A percentile compares a stretch with the other conserved stretches of the same genome.
phyloP scores from a whole-genome alignment of 2,329 filamentous ascomycete genomes.

The Apiospora sp. region DNA sequence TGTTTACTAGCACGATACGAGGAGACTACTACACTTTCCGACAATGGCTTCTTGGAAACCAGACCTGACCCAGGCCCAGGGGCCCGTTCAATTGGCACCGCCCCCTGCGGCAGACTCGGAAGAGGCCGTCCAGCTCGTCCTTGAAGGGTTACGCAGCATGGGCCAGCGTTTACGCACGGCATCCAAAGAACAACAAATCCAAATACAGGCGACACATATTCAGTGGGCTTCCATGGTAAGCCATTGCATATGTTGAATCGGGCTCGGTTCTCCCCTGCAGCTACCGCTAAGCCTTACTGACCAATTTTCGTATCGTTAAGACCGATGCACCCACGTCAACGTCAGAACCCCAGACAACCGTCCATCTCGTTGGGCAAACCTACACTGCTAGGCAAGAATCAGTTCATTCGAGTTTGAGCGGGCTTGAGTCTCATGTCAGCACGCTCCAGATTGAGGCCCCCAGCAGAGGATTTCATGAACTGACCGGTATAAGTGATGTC shows the following conservation, averaged over 20 bases:
- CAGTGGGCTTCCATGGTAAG: constrained; percentile 21
- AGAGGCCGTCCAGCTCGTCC: constrained; percentile 12
- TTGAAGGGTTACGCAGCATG: background rate
- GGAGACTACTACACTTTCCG: background rate
- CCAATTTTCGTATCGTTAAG: background rate
- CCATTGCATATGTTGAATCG: background rate
- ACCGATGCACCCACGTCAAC: background rate
- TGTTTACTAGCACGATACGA: background rate
- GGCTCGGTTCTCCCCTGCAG: background rate
- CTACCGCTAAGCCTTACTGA: background rate
- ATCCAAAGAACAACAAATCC: constrained; percentile 14
- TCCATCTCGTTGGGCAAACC: background rate
- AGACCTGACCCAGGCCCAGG: too few relatives aligned
- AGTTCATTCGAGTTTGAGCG: constrained; percentile 1
- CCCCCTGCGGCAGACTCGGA: background rate
- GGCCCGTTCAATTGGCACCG: too few relatives aligned
- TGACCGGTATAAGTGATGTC: constrained; percentile 15
- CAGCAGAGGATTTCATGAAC: background rate
- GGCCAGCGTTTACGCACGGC: background rate
- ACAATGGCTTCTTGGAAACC: background rate
- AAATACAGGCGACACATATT: constrained; percentile 15
- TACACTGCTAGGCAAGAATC: background rate
- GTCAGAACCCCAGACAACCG: background rate
- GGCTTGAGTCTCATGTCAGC: constrained; percentile 10
- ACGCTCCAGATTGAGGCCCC: constrained; percentile 4